Evolutionary conservation across 148 eudicot species (phyloP), one percentile per base, ranked within the genome.

Genomic region (Cornus kousa): DNA sequence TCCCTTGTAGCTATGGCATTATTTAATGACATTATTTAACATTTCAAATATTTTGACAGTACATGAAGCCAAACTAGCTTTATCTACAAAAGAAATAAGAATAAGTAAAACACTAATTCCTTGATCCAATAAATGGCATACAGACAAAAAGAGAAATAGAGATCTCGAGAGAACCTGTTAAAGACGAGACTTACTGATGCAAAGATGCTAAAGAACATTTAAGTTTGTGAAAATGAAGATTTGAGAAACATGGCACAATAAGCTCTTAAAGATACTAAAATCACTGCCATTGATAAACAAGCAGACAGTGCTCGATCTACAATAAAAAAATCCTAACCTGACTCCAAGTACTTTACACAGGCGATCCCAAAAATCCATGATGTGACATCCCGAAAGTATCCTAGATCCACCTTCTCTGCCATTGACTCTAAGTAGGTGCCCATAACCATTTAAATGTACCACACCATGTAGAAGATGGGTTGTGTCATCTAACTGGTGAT

Each of bases 321-420:
- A 81, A 70, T 76, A 75, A 67, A 79, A 79, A 84, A 79, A 84
- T 71, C 77, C 95, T 83, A 83, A 95, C 98, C 98, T 91, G 93
- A 91, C 96, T 80, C 94, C 96, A 68, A 95, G 97, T 66, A 87
- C 84, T 76, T 77, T 88, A 87, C 98, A 95, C 12, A 95, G 84
- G n/a, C 98, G 91, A 82, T 95, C 97, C 98, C 98, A 95, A 79
- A 95, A 93, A 83, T 87, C 89, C 98, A 95, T 93, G 82, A 95
- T 95, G 79, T 89, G 91, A 77, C 84, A 80, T 39, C 98, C 98
- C 24, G 97, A 91, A 72, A 95, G 98, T 20, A 93, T 62, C 82
- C 85, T 81, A 22, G 98, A 95, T 37, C 98, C 98, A 78, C 98
- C 97, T 85, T 95, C 97, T 82, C 89, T 86, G 69, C 98, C 98